Evolutionary conservation across 768 basidiomycete species (phyloP).

Genomic region (Lactifluus hygrophoroides): DNA sequence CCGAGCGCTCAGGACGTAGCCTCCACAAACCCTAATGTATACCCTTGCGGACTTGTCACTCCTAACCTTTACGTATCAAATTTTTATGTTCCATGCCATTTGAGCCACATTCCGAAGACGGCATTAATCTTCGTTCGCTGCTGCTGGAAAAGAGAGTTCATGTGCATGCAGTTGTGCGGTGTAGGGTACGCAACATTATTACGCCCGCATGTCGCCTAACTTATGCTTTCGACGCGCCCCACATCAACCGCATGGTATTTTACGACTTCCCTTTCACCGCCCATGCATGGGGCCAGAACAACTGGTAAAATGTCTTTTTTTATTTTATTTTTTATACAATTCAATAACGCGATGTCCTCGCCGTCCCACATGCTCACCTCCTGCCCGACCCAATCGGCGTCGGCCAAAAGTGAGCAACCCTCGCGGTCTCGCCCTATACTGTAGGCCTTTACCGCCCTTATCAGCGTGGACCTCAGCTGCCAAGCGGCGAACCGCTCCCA

Average conservation of each 20-base stretch:
- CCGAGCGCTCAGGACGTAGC: slow-evolving; percentile 1
- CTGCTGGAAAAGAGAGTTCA: background rate
- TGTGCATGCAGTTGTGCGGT: too few relatives aligned
- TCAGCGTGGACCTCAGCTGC: background rate
- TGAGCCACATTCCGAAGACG: slow-evolving; percentile 8
- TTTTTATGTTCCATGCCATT: background rate
- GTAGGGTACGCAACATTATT: slow-evolving; percentile 14
- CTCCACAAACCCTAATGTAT: slow-evolving; percentile 11
- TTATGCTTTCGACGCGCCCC: background rate
- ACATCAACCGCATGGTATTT: slow-evolving; percentile 12
- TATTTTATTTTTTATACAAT: background rate
- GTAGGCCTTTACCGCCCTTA: background rate
- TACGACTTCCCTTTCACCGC: background rate
- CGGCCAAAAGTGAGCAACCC: background rate
- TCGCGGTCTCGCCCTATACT: background rate
- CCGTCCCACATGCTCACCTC: background rate
- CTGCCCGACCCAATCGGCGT: background rate
- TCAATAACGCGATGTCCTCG: background rate
- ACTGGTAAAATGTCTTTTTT: background rate
- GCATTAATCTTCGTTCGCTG: background rate
- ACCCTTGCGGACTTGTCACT: background rate
- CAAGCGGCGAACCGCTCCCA: background rate
- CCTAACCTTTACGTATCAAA: slow-evolving; percentile 5
- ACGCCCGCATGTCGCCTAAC: background rate
- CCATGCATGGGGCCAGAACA: background rate